Evolutionary conservation across 306 rosid species (phyloP), one percentile per base, ranked within the genome.

Genomic region (Abrus precatorius): DNA sequence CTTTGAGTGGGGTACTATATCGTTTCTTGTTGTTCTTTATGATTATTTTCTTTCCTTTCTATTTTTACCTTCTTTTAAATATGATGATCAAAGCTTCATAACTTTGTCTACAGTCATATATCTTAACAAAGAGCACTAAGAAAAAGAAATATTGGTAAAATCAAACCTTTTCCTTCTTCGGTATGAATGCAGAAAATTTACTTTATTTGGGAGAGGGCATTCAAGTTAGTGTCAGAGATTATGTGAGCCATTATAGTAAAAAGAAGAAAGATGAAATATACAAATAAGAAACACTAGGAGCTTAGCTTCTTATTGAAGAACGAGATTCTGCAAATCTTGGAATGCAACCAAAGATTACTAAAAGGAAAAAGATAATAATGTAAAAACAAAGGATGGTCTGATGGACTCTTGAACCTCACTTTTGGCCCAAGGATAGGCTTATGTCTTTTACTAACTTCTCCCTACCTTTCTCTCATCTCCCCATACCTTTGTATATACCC

Each of bases 1-100:
- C 93, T 69, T 83, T 84, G 50, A 86, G 83, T 60, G 88, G 83
- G 88, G 99, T 95, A 91, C 77, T 81, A 64, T 69, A 13, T 67
- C 50, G 65, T 75, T 78, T 86, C 65, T 28, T 69, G 53, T 53
- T 74, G 49, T 71, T 60, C 45, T 75, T 13, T 67, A 40, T 45
- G 34, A 48, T 72, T 33, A 34, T 55, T 76, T 81, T 36, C 32
- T 70, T 69, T 83, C 54, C 68, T 34, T 30, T 30, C 75, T 79
- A 70, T 36, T 52, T 72, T 73, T 44, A 57, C 55, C 60, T 81
- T 78, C 20, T 84, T 29, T 78, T 65, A 34, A 40, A 66, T 52
- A 41, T 56, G 50, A 44, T 76, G 72, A 62, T 84, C 52, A 47
- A 62, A 59, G 53, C 45, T 13, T 69, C 74, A 30, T 49, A 68